phyloP scores from a whole-genome alignment of 768 basidiomycete species.

The Amanita brunnescens region DNA sequence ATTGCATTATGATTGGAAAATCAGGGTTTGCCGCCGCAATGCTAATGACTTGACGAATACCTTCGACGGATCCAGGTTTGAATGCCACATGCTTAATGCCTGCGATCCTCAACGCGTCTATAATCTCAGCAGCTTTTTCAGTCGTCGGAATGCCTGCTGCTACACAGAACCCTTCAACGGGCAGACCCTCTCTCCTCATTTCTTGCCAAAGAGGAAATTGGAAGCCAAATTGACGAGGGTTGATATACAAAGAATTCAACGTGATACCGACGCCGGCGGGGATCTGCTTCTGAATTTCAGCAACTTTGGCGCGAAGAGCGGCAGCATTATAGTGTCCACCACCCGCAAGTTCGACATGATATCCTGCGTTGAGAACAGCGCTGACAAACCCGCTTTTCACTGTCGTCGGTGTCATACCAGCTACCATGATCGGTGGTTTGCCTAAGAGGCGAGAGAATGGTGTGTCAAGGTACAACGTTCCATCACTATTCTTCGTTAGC shows the following conservation, averaged over 20 bases:
- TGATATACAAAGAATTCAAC: constrained; percentile 95
- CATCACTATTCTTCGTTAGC: constrained; percentile 51
- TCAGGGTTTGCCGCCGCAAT: constrained; percentile 91
- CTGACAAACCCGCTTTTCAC: constrained; percentile 94
- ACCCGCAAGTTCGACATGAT: constrained; percentile 94
- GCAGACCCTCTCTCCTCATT: constrained; percentile 90
- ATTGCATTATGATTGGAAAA: constrained; percentile 96
- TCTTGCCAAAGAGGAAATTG: constrained; percentile 98
- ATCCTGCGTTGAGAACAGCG: constrained; percentile 88
- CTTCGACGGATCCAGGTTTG: constrained; percentile 98
- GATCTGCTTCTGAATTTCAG: constrained; percentile 83
- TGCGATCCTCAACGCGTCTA: constrained; percentile 65
- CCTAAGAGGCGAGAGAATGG: constrained; percentile 93
- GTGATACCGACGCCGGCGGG: constrained; percentile 89
- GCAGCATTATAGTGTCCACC: constrained; percentile 94
- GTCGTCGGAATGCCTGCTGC: constrained; percentile 96
- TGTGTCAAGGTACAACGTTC: constrained; percentile 87
- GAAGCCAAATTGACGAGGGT: constrained; percentile 94
- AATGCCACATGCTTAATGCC: constrained; percentile 96
- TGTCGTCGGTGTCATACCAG: constrained; percentile 98
- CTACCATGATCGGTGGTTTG: constrained; percentile 98
- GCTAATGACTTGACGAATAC: constrained; percentile 94
- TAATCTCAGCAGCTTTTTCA: constrained; percentile 97
- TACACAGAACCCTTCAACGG: constrained; percentile 98
- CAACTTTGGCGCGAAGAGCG: constrained; percentile 82